A percentile compares a stretch with the other conserved stretches of the same genome.
Evolutionary conservation across 176 grass and related monocot genomes (phyloP).

Genomic region (Olyra latifolia): DNA sequence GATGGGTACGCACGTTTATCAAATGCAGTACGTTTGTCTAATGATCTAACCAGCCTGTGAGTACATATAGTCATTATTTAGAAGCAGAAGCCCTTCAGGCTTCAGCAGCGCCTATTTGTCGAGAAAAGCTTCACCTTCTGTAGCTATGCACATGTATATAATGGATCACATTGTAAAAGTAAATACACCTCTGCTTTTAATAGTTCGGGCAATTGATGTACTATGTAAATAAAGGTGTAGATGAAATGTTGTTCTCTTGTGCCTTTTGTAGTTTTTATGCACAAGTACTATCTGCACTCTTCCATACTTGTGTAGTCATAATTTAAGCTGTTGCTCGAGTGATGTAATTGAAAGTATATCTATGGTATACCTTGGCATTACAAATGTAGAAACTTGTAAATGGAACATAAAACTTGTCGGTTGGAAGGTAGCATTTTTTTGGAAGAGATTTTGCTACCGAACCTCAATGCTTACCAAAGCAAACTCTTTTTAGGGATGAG

Average conservation of each 20-base stretch:
- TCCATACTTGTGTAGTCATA: neutral
- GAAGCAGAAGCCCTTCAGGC: neutral
- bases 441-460: neutral
- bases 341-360: neutral
- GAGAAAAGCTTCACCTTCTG: neutral
- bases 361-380: neutral
- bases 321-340: neutral
- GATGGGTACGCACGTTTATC: neutral
- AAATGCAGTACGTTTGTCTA: neutral
- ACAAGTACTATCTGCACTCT: neutral
- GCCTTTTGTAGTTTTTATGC: neutral
- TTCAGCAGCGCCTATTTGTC: neutral
- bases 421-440: neutral
- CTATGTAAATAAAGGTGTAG: neutral
- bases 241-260: neutral
- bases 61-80: neutral
- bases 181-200: neutral
- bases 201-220: neutral
- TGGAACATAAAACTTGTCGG: neutral
- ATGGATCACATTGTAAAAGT: neutral
- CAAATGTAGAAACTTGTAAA: neutral
- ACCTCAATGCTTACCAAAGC: neutral
- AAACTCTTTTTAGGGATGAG: neutral
- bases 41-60: neutral
- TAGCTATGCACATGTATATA: conserved; percentile 12